Evolutionary conservation across 768 basidiomycete genomes (phyloP), one percentile per base, ranked within the genome.

Genomic region (Psilocybe tampanensis): DNA sequence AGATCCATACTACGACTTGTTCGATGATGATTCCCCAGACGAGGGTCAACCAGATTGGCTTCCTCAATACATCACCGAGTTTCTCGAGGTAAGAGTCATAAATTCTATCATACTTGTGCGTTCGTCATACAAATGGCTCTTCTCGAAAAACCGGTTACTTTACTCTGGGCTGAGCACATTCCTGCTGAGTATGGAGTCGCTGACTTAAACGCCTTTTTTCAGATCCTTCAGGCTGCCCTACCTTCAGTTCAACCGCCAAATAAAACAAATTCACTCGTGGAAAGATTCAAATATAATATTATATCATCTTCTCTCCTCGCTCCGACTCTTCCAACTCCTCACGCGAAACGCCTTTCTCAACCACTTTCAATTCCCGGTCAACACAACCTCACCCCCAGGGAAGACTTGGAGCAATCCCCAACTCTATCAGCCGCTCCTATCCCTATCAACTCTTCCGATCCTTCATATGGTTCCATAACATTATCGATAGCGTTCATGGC

Each of bases 281-380:
- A 93, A 71, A 86, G 82, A 41, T 92, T 93, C 82, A 92, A 92
- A 68, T 92, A 92, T 78, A 84, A 83, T 57, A 82, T 92, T 3
- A 91, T 92, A 57, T 90, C 90, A 3, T 92, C 90, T 2, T 85
- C 89, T 8, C 76, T 92, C 8, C 78, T 92, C n/a, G 83, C 88
- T 2, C 69, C 83, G 2, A 74, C 83, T 51, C 75, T 86, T 54
- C 65, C 85, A 39, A 61, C 80, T 26, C 71, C 80, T 60, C 61
- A 69, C 61, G 55, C 64, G 56, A 13, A 70, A 62, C 70, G 77
- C 36, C 67, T 71, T 42, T 64, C 73, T 52, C 55, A 63, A 51
- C 68, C 74, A 22, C 36, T 59, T n/a, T 66, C 73, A 6, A 65
- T 84, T 55, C 83, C 84, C 17, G 83, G 84, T 1, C 76, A 54